Evolutionary conservation across 441 rosid species (phyloP).

Genomic region (Aquilaria agallochum): DNA sequence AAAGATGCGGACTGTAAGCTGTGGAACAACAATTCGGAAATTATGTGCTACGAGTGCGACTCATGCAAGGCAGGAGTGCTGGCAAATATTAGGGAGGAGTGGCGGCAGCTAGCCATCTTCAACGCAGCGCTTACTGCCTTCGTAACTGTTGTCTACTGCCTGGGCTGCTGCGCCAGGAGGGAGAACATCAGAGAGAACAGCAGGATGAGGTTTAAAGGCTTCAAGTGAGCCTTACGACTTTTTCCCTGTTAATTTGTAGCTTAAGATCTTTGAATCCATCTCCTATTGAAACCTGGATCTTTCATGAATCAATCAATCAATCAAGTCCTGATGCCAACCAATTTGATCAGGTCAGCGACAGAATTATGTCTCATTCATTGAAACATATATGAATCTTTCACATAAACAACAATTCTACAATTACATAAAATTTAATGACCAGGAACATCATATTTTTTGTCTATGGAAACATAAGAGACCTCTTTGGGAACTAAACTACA

Average conservation of each 20-base stretch:
- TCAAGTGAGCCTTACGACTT: background rate
- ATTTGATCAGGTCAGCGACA: too few species aligned
- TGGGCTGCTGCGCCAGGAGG: conserved; percentile 47
- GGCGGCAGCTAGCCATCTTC: conserved; percentile 36
- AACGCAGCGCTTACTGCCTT: conserved; percentile 27
- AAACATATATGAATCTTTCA: too few species aligned
- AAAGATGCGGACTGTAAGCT: conserved; percentile 24
- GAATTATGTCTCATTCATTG: too few species aligned
- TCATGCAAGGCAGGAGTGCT: conserved; percentile 27
- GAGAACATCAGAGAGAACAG: conserved; percentile 19
- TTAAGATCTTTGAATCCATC: background rate
- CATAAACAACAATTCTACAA: too few species aligned
- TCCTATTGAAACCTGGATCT: too few species aligned
- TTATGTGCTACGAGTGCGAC: conserved; percentile 20
- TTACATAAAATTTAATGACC: too few species aligned
- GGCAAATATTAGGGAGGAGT: conserved; percentile 36
- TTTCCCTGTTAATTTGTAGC: background rate
- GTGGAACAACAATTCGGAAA: conserved; percentile 22
- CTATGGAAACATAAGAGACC: too few species aligned
- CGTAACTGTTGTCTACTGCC: conserved; percentile 33
- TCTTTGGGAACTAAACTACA: too few species aligned
- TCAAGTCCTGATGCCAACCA: too few species aligned
- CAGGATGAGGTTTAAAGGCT: background rate
- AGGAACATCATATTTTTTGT: too few species aligned
- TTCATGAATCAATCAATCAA: too few species aligned